Base-by-base conservation (phyloP, 768 basidiomycete species). In the Boletus sp. region DNA sequence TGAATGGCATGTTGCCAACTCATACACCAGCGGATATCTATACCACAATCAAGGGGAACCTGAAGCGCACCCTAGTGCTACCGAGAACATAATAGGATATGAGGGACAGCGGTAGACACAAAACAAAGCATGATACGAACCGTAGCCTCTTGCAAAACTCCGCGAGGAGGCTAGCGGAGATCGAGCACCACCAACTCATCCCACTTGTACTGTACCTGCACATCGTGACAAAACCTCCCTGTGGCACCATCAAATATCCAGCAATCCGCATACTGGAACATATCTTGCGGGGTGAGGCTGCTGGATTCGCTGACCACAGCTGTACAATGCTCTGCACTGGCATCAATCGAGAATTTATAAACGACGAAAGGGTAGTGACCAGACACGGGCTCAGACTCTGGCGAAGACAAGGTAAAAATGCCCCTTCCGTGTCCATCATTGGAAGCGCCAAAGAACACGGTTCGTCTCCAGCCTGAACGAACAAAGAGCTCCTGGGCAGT, bases 331-430 rank as follows among this genome's bases (percentile, higher is more conserved):
- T 64, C 59, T 28, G 52, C 62, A 9, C 65, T 66, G 20, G 56
- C 65, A 20, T 66, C 65, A 8, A 67, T 32, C 3, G 65, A 39
- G 47, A 67, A 50, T 40, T 65, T 67, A n/a, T 62, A 58, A 17
- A 66, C 57, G 36, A 40, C 15, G 14, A 39, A 17, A n/a, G 53
- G 24, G 7, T 33, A 2, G 14, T 39, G n/a, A 7, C 11, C 14
- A n/a, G 18, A 32, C 2, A 42, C 47, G 2, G 47, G 32, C 24
- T 24, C 24, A 4, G 35, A 47, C 2, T 50, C 46, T 35, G 45
- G 39, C 9, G 33, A 14, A 15, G 57, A 54, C 20, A 64, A 15
- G 3, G 57, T 66, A 18, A 56, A 2, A 15, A 66, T 57, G 0
- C 65, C 65, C 41, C 65, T 56, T 41, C 57, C 59, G 32, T 57